Evolutionary conservation across 108 stramenopile species (phyloP), one percentile per base, ranked within the genome.

Genomic region (Skeletonema menzelii): DNA sequence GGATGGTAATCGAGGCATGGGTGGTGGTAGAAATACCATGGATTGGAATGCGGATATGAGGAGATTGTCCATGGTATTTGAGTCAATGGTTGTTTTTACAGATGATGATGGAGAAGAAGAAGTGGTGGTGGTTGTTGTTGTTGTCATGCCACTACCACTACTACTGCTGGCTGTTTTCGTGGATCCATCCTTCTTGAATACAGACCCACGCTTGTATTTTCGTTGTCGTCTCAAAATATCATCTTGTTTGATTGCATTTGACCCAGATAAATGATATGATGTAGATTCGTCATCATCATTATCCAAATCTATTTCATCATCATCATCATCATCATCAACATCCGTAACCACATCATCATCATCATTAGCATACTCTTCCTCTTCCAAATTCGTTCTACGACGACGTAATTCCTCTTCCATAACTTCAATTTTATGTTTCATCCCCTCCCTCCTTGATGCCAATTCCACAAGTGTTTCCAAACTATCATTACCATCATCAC

Each of bases 21-120:
- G 79, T 2, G 93, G 91, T 12, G 92, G 92, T 49, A 88, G 69
- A 55, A 72, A 90, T 17, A 94, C 46, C 65, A 85, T 77, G 14
- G 89, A 85, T 32, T 46, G 73, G 81, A 91, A 91, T 30, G 90
- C 90, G 17, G 78, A 37, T n/a, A 84, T 27, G 13, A 93, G 77
- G 13, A 75, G 67, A 26, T 59, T 37, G 26, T 79, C 76, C 67
- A 78, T 28, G 13, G 70, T 64, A 8, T 58, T 35, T 8, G 80
- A 60, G 15, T 62, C 46, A 15, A 84, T 70, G 35, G 71, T 66
- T 26, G 74, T 80, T 65, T 14, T 24, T 27, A 62, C 56, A 19
- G 8, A 14, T 17, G 72, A 55, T 31, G 53, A 15, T 0, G 59
- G 22, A 13, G 59, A n/a, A 0, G 14, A n/a, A 2, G 60, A 11